phyloP scores from a whole-genome alignment of 2,329 filamentous ascomycete species.

The Calonectria montana region DNA sequence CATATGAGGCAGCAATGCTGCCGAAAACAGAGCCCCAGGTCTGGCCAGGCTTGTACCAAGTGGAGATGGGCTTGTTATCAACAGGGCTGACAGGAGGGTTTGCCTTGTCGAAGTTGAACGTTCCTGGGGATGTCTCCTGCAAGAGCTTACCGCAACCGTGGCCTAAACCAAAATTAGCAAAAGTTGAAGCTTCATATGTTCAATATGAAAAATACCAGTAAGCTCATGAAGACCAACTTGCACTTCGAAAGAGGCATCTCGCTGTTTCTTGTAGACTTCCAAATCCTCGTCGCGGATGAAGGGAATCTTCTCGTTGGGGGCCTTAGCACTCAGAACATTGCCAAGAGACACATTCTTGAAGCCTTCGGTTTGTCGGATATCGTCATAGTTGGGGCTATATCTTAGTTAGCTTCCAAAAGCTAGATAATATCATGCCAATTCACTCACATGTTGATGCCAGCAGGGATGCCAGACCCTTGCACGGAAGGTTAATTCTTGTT shows the following conservation, averaged over 20 bases:
- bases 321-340: slow-evolving; percentile 91
- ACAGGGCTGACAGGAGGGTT: slow-evolving; percentile 87
- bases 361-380: slow-evolving; percentile 83
- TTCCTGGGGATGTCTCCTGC: slow-evolving; percentile 84
- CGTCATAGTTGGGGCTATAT: slow-evolving; percentile 73
- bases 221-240: slow-evolving; percentile 96
- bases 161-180: slow-evolving; percentile 55
- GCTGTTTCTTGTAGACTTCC: slow-evolving; percentile 82
- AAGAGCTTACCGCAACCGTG: slow-evolving; percentile 95
- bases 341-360: slow-evolving; percentile 96
- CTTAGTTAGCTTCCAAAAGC: slow-evolving; percentile 19
- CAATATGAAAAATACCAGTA: slow-evolving; percentile 53
- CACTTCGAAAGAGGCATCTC: slow-evolving; percentile 91
- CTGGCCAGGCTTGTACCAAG: slow-evolving; percentile 94
- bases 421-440: neutral
- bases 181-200: too few relatives aligned
- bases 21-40: slow-evolving; percentile 96
- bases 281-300: slow-evolving; percentile 87
- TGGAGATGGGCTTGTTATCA: slow-evolving; percentile 77
- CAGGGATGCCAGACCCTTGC: slow-evolving; percentile 71
- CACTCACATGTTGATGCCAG: slow-evolving; percentile 71
- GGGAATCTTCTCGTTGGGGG: slow-evolving; percentile 90
- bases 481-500: slow-evolving; percentile 19
- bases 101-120: slow-evolving; percentile 88
- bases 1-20: slow-evolving; percentile 86